A percentile compares a stretch with the other conserved stretches of the same genome.
Evolutionary conservation across 257 asterid genomes (phyloP).

Genomic region (Thymus quinquecostatus): DNA sequence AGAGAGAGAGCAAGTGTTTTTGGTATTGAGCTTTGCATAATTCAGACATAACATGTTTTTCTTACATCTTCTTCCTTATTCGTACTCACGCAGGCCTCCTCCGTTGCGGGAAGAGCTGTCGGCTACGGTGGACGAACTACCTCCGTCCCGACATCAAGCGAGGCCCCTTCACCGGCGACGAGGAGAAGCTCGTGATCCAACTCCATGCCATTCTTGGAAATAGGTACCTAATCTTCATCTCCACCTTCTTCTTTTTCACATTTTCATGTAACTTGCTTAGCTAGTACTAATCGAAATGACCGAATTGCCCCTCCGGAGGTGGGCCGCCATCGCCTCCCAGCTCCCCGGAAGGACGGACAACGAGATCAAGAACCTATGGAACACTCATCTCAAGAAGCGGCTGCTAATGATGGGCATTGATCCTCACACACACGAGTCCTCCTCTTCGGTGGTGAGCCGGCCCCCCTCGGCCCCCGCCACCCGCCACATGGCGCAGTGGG

Average conservation of each 20-base stretch:
- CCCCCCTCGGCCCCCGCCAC: constrained; percentile 61
- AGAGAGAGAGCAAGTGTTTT: background rate
- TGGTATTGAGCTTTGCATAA: background rate
- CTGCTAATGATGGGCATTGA: constrained; percentile 77
- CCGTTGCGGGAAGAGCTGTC: constrained; percentile 96
- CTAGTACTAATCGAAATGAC: background rate
- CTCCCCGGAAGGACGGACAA: constrained; percentile 93
- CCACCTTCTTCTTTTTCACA: background rate
- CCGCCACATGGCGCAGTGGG: constrained; percentile 99
- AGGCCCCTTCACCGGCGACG: constrained; percentile 78
- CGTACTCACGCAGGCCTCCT: constrained; percentile 59
- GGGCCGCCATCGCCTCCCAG: constrained; percentile 97
- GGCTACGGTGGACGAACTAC: constrained; percentile 90
- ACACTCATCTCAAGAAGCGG: constrained; percentile 87
- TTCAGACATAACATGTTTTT: too few species aligned
- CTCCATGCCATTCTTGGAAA: constrained; percentile 93
- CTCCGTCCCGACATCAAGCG: constrained; percentile 94
- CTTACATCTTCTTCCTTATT: background rate
- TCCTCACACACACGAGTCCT: constrained; percentile 80
- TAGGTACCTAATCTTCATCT: constrained; percentile 55
- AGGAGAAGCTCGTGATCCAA: constrained; percentile 89
- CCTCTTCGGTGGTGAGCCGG: constrained; percentile 28
- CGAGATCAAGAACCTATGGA: constrained; percentile 95
- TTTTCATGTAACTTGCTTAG: background rate
- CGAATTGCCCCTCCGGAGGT: constrained; percentile 39